Evolutionary conservation across 2,329 filamentous ascomycete species (phyloP).

Genomic region (Capronia coronata): DNA sequence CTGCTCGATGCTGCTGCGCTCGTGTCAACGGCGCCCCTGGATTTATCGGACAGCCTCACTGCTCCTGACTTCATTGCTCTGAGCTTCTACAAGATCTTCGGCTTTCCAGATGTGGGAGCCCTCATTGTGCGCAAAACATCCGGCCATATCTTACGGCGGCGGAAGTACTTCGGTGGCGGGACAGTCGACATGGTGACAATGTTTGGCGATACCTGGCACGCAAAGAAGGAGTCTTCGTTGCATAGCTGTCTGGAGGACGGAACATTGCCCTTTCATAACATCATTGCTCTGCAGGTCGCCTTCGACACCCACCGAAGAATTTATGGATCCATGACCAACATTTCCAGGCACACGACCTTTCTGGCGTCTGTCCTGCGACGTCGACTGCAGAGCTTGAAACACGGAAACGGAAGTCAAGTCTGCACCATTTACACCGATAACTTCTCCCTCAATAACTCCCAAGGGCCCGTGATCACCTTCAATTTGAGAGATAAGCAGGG

Average conservation of each 20-base stretch:
- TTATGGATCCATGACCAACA: conserved; percentile 62
- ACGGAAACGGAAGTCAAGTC: conserved; percentile 61
- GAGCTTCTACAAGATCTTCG: conserved; percentile 97
- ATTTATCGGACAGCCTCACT: conserved; percentile 54
- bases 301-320: conserved; percentile 62
- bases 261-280: conserved; percentile 82
- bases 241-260: conserved; percentile 87
- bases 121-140: conserved; percentile 72
- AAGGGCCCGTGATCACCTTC: conserved; percentile 75
- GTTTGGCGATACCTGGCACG: conserved; percentile 75
- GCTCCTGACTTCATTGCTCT: conserved; percentile 80
- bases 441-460: conserved; percentile 32
- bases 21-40: conserved; percentile 67
- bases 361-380: conserved; percentile 56
- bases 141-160: conserved; percentile 55
- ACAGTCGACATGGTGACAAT: conserved; percentile 86
- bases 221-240: conserved; percentile 61
- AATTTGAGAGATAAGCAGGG: conserved; percentile 66
- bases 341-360: conserved; percentile 65
- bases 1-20: conserved; percentile 79
- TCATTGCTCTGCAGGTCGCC: conserved; percentile 72
- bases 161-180: conserved; percentile 86
- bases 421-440: conserved; percentile 58
- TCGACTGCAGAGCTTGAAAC: conserved; percentile 54
- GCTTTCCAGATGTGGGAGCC: conserved; percentile 84